Evolutionary conservation across 306 rosid species (phyloP).

Genomic region (Vigna mungo): DNA sequence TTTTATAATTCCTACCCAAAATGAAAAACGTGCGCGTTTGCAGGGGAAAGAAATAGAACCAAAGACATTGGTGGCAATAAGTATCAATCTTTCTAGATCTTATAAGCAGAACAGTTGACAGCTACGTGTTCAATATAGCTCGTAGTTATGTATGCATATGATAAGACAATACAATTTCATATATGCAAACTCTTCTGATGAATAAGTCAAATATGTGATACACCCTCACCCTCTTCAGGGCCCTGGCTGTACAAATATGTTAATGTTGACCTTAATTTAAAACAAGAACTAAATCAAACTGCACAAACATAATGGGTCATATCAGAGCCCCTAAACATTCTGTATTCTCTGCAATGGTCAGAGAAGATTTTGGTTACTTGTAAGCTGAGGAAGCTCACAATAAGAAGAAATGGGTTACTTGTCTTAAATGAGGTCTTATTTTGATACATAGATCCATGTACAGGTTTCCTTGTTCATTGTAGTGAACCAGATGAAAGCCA

Average conservation of each 20-base stretch:
- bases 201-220: conserved; percentile 16
- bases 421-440: conserved; percentile 36
- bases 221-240: background rate
- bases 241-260: conserved; percentile 26
- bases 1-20: background rate
- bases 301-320: conserved; percentile 28
- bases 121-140: conserved; percentile 30
- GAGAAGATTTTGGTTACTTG: conserved; percentile 38
- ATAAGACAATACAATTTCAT: too few relatives aligned
- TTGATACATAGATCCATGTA: conserved; percentile 18
- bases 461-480: conserved; percentile 40
- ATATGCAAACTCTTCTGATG: conserved; percentile 9
- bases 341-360: conserved; percentile 17
- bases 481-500: conserved; percentile 75
- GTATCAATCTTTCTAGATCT: background rate
- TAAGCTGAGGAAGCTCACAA: conserved; percentile 40
- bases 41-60: conserved; percentile 11
- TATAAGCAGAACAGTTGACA: conserved; percentile 2
- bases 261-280: conserved; percentile 28
- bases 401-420: conserved; percentile 22
- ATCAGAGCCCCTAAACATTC: conserved; percentile 34
- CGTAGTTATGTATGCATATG: background rate
- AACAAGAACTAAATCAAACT: conserved; percentile 23
- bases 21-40: background rate
- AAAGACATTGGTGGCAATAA: background rate